A percentile compares a stretch with the other conserved stretches of the same genome.
Evolutionary conservation across 2,329 filamentous ascomycete species (phyloP).

Genomic region (Rhynchosporium secalis): DNA sequence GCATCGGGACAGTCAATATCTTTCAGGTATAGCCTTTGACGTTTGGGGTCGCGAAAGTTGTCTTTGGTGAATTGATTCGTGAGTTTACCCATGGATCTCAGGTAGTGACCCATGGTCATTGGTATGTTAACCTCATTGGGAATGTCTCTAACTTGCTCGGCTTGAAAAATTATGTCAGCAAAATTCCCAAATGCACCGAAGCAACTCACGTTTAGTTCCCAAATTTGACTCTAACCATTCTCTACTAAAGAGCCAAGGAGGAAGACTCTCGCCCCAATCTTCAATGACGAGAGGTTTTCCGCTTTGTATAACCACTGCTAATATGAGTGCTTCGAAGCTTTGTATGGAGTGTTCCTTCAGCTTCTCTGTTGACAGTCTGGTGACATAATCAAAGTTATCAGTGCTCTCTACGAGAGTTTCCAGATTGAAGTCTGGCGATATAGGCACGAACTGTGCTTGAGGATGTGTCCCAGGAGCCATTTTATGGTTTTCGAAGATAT

Average conservation of each 20-base stretch:
- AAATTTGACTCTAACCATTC: constrained; percentile 79
- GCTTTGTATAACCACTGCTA: constrained; percentile 79
- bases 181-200: background rate
- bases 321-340: constrained; percentile 82
- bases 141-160: constrained; percentile 83
- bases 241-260: constrained; percentile 74
- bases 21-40: constrained; percentile 90
- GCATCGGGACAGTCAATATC: constrained; percentile 92
- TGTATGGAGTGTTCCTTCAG: constrained; percentile 75
- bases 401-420: constrained; percentile 72
- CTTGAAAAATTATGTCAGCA: constrained; percentile 46
- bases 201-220: constrained; percentile 69
- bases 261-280: constrained; percentile 76
- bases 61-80: constrained; percentile 77
- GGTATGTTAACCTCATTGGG: constrained; percentile 70
- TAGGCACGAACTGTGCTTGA: constrained; percentile 87
- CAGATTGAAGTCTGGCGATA: constrained; percentile 82
- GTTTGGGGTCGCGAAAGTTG: constrained; percentile 69
- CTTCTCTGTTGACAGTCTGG: constrained; percentile 75
- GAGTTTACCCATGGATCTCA: constrained; percentile 81
- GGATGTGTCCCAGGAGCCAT: constrained; percentile 79
- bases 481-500: background rate
- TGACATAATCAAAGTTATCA: constrained; percentile 83
- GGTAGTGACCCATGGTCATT: constrained; percentile 86
- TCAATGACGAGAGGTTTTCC: constrained; percentile 91